phyloP scores from a whole-genome alignment of 139 green algal genomes.

The Ettlia oleoabundans region DNA sequence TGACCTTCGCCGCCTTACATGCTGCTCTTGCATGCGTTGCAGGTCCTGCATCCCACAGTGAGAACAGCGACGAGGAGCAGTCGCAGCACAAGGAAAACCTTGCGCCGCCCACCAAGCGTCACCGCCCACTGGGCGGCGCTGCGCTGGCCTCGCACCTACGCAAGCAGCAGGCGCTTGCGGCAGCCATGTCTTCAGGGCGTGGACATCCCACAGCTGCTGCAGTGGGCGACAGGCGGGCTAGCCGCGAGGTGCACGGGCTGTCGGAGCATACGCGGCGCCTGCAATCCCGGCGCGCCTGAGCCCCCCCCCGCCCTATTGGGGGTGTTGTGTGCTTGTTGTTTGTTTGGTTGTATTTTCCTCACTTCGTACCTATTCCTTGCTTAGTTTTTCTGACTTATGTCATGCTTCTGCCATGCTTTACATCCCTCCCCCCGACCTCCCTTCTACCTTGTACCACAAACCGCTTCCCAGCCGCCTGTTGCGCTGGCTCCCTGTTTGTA shows the following conservation, averaged over 20 bases:
- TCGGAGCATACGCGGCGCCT: too few species aligned
- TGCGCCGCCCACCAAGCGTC: slow-evolving; percentile 2
- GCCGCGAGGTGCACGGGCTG: neutral
- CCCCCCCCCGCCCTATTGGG: too few species aligned
- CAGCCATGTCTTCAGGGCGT: neutral
- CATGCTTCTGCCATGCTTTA: too few species aligned
- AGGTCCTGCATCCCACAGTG: neutral
- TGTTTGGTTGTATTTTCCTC: neutral
- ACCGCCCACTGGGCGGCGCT: slow-evolving; percentile 3
- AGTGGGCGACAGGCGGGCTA: neutral
- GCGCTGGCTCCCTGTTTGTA: too few species aligned
- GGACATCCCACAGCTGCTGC: neutral
- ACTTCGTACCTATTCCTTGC: neutral
- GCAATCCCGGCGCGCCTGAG: neutral
- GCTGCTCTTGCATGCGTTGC: too few species aligned
- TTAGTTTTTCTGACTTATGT: too few species aligned
- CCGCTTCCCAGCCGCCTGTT: too few species aligned
- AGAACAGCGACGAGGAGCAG: neutral
- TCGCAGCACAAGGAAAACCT: slow-evolving; percentile 28
- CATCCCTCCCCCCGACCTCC: too few species aligned
- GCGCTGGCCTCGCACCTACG: slow-evolving; percentile 14
- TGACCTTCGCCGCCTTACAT: too few species aligned
- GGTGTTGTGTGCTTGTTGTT: too few species aligned
- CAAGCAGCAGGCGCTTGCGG: neutral
- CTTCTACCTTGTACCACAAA: too few species aligned